These are phyloP conservation scores for Aureobasidium sp. DNA, from an alignment of 2,329 filamentous ascomycete genomes.

Conservation along the genomic window DNA sequence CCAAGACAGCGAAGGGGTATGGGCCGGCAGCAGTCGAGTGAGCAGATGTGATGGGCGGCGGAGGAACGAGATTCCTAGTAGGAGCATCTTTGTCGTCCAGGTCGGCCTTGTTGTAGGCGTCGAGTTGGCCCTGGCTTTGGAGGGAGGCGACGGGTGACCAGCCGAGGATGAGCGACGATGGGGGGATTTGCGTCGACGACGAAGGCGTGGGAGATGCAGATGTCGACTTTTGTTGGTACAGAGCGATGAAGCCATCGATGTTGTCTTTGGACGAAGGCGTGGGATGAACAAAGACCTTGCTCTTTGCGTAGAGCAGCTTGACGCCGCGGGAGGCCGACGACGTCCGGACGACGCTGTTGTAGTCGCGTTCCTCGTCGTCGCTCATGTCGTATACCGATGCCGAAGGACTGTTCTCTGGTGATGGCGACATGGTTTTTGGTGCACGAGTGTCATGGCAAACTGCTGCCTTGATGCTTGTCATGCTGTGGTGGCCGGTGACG, in stretches of 20 bases:
- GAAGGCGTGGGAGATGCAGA: conserved; percentile 33
- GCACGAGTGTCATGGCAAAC: background rate
- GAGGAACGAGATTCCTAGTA: conserved; percentile 82
- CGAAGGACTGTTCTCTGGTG: conserved; percentile 44
- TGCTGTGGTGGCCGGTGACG: background rate
- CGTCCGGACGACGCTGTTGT: conserved; percentile 88
- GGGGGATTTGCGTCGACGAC: conserved; percentile 40
- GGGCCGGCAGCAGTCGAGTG: conserved; percentile 65
- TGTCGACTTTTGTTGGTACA: conserved; percentile 76
- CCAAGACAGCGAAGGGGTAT: conserved; percentile 86
- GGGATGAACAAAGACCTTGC: conserved; percentile 96
- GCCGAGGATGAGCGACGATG: conserved; percentile 74
- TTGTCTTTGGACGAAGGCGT: conserved; percentile 92
- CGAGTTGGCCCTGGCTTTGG: conserved; percentile 62
- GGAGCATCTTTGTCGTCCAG: conserved; percentile 72
- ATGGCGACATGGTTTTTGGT: background rate
- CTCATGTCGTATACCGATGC: conserved; percentile 92
- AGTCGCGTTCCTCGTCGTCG: conserved; percentile 92
- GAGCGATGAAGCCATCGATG: conserved; percentile 84
- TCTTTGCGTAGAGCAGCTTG: conserved; percentile 91
- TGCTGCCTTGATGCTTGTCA: conserved; percentile 12
- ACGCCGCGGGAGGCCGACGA: conserved; percentile 71
- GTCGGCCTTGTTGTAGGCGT: conserved; percentile 93
- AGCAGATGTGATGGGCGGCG: conserved; percentile 76
- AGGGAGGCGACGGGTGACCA: conserved; percentile 90